Conservation (phyloP, 2,329 filamentous ascomycete genomes). For the Xylariaceae sp. region DNA sequence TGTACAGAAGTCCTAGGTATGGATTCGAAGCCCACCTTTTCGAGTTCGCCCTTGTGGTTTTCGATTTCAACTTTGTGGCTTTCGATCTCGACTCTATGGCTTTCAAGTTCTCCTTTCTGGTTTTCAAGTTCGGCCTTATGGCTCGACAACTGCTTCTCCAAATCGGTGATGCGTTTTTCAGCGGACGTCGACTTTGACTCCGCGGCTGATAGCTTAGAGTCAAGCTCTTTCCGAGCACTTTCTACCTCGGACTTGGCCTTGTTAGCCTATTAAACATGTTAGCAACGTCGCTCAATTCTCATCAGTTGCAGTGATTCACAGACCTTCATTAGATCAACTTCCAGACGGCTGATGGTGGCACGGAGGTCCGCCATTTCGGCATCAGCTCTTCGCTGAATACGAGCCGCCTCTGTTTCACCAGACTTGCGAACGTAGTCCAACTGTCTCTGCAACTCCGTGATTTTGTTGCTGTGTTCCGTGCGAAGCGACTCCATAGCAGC, state of each 20-base stretch:
- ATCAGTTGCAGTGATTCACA: slow-evolving; percentile 5
- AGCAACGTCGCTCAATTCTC: background rate
- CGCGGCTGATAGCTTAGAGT: slow-evolving; percentile 28
- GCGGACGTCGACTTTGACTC: slow-evolving; percentile 36
- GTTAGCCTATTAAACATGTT: slow-evolving; percentile 41
- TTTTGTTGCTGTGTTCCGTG: slow-evolving; percentile 32
- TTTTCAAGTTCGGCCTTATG: background rate
- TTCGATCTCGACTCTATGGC: too few relatives aligned
- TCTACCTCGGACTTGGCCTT: slow-evolving; percentile 58
- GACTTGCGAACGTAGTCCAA: slow-evolving; percentile 44
- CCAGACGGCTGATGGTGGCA: slow-evolving; percentile 48
- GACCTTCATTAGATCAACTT: slow-evolving; percentile 59
- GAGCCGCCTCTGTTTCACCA: slow-evolving; percentile 29
- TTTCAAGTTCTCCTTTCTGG: too few relatives aligned
- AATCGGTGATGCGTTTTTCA: slow-evolving; percentile 42
- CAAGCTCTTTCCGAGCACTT: slow-evolving; percentile 47
- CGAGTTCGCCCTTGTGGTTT: slow-evolving; percentile 29
- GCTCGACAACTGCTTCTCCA: slow-evolving; percentile 43
- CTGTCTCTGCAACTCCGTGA: slow-evolving; percentile 37
- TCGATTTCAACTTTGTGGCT: too few relatives aligned
- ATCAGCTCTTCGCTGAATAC: slow-evolving; percentile 30
- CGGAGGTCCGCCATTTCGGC: slow-evolving; percentile 32
- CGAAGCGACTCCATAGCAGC: slow-evolving; percentile 24
- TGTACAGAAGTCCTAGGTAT: slow-evolving; percentile 2
- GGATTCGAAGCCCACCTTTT: slow-evolving; percentile 24